Base-by-base conservation (phyloP, 805 yeast genomes). In the Candida insectorum region DNA sequence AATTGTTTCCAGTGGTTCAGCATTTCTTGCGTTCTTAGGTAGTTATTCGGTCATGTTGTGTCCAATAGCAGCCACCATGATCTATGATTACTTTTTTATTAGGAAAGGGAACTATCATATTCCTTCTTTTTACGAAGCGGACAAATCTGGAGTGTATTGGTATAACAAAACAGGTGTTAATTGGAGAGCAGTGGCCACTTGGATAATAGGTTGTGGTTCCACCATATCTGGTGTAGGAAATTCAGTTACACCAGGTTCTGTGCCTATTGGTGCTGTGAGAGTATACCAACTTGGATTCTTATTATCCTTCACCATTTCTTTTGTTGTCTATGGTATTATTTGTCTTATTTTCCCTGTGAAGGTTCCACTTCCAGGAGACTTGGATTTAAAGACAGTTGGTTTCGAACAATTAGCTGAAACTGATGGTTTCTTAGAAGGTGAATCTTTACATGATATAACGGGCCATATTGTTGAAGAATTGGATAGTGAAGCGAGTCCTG, bases 131-230 rank as follows among this genome's bases (percentile, higher is more conserved):
- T 36, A 31, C 21, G 9, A 17, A 13, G 26, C 30, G 5, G 33
- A 32, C 16, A 28, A 23, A 23, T 15, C 14, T 21, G 16, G 28
- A 3, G 6, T 32, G 4, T 32, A 14, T 16, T 36, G 40, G 40
- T 36, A 36, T 17, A 49, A 49, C 45, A 45, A 33, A 22, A 7
- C 24, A 12, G 55, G 55, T 3, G 23, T 37, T 39, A 50, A 50
- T 39, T 50, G 55, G 55, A 37, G 53, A 30, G 55, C 55, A 4
- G 42, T 49, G 18, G 46, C 41, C 16, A 54, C 55, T 3, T 50
- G 40, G 40, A 29, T 23, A 7, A 24, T 11, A 23, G 40, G 33
- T 5, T 27, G 12, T 31, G 40, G 32, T 13, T 8, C 32, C 4
- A 20, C 40, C 6, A 36, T 36, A 12, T 21, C 32, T 5, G 40